Base-by-base conservation (phyloP, 345 rosid species). In the Gossypium arboreum region DNA sequence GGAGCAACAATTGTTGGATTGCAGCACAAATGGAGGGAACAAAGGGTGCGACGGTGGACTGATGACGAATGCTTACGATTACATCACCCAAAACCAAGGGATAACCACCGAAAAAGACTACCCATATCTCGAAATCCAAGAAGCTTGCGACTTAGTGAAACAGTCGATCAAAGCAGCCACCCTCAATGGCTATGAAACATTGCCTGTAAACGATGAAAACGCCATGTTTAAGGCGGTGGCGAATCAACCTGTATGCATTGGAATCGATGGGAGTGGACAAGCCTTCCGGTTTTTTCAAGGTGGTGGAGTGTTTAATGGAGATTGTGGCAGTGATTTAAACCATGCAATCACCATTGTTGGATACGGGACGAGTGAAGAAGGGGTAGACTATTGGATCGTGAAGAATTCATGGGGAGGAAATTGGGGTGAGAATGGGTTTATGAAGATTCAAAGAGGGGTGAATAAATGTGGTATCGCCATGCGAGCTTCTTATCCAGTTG, bases 1-100 rank as follows among this genome's bases (percentile, higher is more conserved):
- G 0, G 92, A 88, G 80, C 93, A 92, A 82, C 81, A 92, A 71
- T 80, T 91, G 10, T 76, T 91, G 1, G 97, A 92, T 22, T 88
- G 96, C 66, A 85, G 79, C 34, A 68, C 18, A 0, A 60, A 48
- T 1, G 75, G 75, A 1, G 74, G 13, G 3, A 50, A 59, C 72
- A 75, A 13, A 2, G 92, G 92, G 0, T 90, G 95, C 66, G 2
- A 58, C 0, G 90, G 89, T 7, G 92, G 93, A 55, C 17, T 29
- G 11, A 87, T 82, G 94, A 85, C 74, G 20, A 57, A 75, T 15
- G 94, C 95, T 12, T 92, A 88, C 57, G 17, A 78, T 15, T 84
- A 74, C 77, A 72, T 86, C n/a, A 76, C 51, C n/a, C 56, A 75
- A 7, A 79, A 75, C 25, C 73, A 81, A 1, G 93, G 95, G n/a